Conservation (phyloP, 106 monocot genomes). For the Ottelia alismoides region DNA sequence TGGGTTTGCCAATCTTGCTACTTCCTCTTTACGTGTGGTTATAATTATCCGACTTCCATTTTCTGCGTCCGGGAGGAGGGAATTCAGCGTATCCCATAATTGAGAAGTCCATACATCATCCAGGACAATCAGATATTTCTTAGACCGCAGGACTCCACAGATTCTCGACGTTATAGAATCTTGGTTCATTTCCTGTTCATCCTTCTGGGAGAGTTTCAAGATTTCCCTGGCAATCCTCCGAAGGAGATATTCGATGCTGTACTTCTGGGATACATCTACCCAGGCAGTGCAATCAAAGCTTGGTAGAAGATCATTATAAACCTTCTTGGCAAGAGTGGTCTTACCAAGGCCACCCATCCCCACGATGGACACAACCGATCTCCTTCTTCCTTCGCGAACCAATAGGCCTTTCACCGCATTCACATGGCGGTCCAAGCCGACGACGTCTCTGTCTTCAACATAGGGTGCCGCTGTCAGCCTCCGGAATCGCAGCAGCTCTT, state of each 20-base stretch:
- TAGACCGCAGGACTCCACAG: background rate
- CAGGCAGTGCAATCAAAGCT: constrained; percentile 22
- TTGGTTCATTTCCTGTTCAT: too few relatives aligned
- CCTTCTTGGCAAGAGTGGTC: constrained; percentile 19
- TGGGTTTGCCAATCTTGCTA: constrained; percentile 1
- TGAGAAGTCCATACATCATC: constrained; percentile 22
- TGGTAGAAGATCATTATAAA: too few relatives aligned
- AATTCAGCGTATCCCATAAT: constrained; percentile 5
- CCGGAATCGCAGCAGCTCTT: too few relatives aligned
- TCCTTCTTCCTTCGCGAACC: too few relatives aligned
- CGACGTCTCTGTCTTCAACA: too few relatives aligned
- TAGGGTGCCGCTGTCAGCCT: too few relatives aligned
- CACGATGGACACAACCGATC: constrained; percentile 23
- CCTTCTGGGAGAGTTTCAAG: too few relatives aligned
- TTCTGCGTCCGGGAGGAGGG: background rate
- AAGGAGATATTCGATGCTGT: too few relatives aligned
- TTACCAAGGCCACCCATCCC: constrained; percentile 31
- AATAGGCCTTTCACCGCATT: too few relatives aligned
- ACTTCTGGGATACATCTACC: constrained; percentile 12
- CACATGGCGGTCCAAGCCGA: too few relatives aligned
- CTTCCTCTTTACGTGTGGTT: constrained; percentile 13
- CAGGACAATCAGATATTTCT: constrained; percentile 20
- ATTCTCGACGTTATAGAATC: background rate
- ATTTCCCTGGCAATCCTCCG: too few relatives aligned
- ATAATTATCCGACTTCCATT: constrained; percentile 15